phyloP scores from a whole-genome alignment of 371 early-diverging fungal genomes.

The Apophysomyces sp. region DNA sequence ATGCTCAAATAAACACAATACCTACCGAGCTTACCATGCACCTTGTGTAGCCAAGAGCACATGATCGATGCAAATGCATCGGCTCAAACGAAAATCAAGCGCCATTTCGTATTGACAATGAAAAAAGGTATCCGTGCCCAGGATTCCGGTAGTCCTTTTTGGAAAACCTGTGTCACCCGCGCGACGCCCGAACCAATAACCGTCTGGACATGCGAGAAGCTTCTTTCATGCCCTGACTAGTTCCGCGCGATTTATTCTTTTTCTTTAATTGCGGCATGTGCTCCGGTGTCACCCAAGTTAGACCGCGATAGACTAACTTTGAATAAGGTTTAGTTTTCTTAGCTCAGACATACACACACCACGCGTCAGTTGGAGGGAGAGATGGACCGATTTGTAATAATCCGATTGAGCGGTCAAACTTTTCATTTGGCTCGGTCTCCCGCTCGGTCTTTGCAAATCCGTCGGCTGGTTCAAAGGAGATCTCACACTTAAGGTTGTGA shows the following conservation, averaged over 20 bases:
- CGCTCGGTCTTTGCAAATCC: neutral
- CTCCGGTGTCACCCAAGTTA: neutral
- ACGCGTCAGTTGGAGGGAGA: neutral
- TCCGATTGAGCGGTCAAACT: neutral
- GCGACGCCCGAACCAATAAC: neutral
- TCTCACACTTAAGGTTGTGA: too few relatives aligned
- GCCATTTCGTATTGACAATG: neutral
- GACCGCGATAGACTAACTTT: neutral
- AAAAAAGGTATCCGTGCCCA: neutral
- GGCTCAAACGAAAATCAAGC: neutral
- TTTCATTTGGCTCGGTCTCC: neutral
- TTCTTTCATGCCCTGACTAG: neutral
- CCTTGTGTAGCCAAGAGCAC: neutral
- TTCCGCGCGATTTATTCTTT: neutral
- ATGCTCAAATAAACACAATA: too few relatives aligned
- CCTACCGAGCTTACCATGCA: neutral
- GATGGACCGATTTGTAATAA: neutral
- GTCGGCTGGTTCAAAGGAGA: too few relatives aligned
- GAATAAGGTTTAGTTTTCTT: neutral
- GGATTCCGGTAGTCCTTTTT: neutral
- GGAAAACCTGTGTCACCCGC: neutral
- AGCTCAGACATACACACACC: neutral
- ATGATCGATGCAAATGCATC: neutral
- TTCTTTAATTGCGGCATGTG: neutral
- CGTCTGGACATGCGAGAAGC: neutral